These are phyloP conservation scores for Acer campestre DNA, from an alignment of 345 rosid species.

Conservation along the genomic window DNA sequence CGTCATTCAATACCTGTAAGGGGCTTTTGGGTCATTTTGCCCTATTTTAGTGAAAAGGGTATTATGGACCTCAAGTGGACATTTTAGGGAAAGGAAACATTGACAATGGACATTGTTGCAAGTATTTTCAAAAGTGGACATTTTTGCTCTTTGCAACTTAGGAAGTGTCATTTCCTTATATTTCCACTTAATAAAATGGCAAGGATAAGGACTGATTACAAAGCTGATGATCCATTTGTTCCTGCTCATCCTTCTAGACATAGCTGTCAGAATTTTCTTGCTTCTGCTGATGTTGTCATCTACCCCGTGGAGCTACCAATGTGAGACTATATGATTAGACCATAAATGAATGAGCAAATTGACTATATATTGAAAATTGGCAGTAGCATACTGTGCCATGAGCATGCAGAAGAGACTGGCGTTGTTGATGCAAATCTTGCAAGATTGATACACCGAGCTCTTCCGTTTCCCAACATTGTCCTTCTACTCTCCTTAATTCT, in stretches of 20 bases:
- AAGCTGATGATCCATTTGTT: slow-evolving; percentile 55
- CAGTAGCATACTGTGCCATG: slow-evolving; percentile 41
- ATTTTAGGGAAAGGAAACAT: too few relatives aligned
- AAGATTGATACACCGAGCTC: slow-evolving; percentile 70
- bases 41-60: too few relatives aligned
- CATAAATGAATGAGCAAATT: neutral
- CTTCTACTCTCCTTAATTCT: slow-evolving; percentile 65
- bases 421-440: slow-evolving; percentile 65
- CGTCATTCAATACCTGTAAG: too few relatives aligned
- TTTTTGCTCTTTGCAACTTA: too few relatives aligned
- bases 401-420: slow-evolving; percentile 62
- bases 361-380: neutral
- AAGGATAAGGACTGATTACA: slow-evolving; percentile 35
- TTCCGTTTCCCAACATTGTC: slow-evolving; percentile 74
- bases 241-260: slow-evolving; percentile 60
- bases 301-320: slow-evolving; percentile 59
- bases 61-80: too few relatives aligned
- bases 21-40: too few relatives aligned
- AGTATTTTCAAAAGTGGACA: too few relatives aligned
- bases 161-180: too few relatives aligned
- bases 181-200: slow-evolving; percentile 44
- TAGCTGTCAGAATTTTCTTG: slow-evolving; percentile 51
- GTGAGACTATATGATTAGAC: neutral
- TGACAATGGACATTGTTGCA: too few relatives aligned
- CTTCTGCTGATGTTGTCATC: slow-evolving; percentile 61